Percentiles rank a stretch among this genome's conserved stretches.
Conservation (phyloP, 305 asterid species). For the Fraxinus platypoda region DNA sequence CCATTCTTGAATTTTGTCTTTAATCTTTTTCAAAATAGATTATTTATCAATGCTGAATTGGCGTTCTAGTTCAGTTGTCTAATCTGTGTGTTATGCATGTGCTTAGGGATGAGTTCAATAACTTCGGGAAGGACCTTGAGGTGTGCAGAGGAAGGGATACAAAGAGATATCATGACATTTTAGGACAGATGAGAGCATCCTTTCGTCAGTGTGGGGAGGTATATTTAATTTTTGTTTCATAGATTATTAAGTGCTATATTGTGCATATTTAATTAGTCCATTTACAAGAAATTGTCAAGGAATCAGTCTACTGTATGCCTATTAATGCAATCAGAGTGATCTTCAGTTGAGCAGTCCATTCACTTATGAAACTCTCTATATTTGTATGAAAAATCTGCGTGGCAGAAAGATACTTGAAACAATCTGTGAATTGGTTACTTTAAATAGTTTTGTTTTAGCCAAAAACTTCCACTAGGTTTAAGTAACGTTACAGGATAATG, state of each 20-base stretch:
- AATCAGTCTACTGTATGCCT: not conserved
- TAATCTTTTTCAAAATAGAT: not conserved
- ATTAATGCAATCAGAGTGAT: not conserved
- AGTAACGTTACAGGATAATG: not conserved
- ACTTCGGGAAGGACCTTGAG: slow-evolving; percentile 69
- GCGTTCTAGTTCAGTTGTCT: slow-evolving; percentile 23
- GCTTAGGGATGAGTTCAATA: slow-evolving; percentile 65
- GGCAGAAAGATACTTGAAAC: not conserved
- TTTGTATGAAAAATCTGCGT: not conserved
- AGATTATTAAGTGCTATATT: not conserved
- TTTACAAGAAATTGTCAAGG: not conserved
- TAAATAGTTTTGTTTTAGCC: not conserved
- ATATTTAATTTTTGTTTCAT: slow-evolving; percentile 20
- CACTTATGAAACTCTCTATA: not conserved
- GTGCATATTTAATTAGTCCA: not conserved
- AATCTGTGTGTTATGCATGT: slow-evolving; percentile 21
- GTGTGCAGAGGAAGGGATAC: slow-evolving; percentile 62
- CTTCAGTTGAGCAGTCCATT: not conserved
- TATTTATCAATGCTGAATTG: not conserved
- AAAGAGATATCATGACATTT: slow-evolving; percentile 54
- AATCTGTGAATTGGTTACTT: not conserved
- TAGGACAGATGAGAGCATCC: slow-evolving; percentile 66
- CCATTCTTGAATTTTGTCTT: not conserved
- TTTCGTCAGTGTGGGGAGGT: slow-evolving; percentile 84
- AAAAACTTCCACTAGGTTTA: not conserved